Conservation (phyloP, 306 rosid genomes). For the Bauhinia variegata region DNA sequence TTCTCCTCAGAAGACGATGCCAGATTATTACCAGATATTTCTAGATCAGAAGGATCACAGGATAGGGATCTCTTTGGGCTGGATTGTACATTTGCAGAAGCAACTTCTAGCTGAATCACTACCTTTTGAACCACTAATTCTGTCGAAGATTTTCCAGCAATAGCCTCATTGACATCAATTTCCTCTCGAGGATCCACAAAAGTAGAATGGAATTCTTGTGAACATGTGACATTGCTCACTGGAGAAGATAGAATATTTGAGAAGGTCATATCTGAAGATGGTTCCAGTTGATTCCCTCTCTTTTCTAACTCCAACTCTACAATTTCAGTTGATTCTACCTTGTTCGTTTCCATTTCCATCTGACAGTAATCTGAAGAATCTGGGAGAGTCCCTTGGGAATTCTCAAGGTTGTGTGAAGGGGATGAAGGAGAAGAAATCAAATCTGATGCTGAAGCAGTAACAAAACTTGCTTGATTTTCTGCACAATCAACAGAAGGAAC, state of each 20-base stretch:
- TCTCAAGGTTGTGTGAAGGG: constrained; percentile 33
- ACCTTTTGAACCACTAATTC: constrained; percentile 36
- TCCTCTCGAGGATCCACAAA: constrained; percentile 39
- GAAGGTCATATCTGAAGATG: constrained; percentile 44
- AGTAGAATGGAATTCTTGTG: constrained; percentile 43
- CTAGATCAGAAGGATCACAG: constrained; percentile 41
- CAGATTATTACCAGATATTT: constrained; percentile 33
- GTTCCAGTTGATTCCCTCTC: constrained; percentile 33
- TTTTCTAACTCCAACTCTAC: constrained; percentile 39
- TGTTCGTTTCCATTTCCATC: constrained; percentile 44
- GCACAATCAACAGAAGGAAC: constrained; percentile 28
- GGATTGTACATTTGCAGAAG: constrained; percentile 38
- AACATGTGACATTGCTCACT: constrained; percentile 32
- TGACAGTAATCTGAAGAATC: constrained; percentile 38
- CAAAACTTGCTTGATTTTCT: constrained; percentile 36
- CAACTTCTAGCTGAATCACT: constrained; percentile 43
- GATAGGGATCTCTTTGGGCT: constrained; percentile 37
- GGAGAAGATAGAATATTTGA: constrained; percentile 37
- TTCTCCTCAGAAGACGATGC: constrained; percentile 40
- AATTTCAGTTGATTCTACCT: constrained; percentile 46
- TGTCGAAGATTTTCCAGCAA: constrained; percentile 37
- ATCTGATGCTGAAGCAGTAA: constrained; percentile 34
- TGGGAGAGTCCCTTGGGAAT: constrained; percentile 40
- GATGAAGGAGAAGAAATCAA: constrained; percentile 43
- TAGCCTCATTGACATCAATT: constrained; percentile 45